These are phyloP conservation scores for Phaeosphaeria sp. DNA, from an alignment of 2,329 filamentous ascomycete species.

Conservation along the genomic window DNA sequence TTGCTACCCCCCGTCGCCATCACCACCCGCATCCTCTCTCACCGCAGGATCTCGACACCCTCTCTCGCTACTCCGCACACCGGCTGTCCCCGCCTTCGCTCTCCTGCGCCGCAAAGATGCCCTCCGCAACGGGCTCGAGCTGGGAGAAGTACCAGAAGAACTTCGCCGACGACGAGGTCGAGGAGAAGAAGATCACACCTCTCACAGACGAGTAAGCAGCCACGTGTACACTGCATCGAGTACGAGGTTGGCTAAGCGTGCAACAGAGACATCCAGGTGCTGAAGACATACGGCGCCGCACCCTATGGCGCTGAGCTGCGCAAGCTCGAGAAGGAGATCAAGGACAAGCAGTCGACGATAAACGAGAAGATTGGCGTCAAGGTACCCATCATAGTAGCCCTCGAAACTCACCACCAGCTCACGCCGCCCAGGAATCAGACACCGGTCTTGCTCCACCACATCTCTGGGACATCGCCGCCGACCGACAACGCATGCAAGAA, in stretches of 20 bases:
- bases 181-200: conserved; percentile 99
- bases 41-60: conserved; percentile 23
- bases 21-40: conserved; percentile 28
- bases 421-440: conserved; percentile 81
- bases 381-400: conserved; percentile 10
- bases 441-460: conserved; percentile 97
- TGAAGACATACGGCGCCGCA: conserved; percentile 98
- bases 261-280: conserved; percentile 92
- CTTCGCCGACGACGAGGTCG: conserved; percentile 93
- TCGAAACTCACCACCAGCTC: background rate
- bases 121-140: conserved; percentile 88
- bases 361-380: conserved; percentile 89
- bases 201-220: conserved; percentile 86
- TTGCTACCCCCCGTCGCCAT: conserved; percentile 27
- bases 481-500: conserved; percentile 97
- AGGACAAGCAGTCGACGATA: conserved; percentile 96
- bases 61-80: conserved; percentile 1
- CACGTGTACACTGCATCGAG: background rate
- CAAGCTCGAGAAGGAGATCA: conserved; percentile 99
- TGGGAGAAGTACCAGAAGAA: conserved; percentile 99
- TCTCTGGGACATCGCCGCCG: conserved; percentile 97
- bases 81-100: conserved; percentile 8
- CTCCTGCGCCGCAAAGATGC: conserved; percentile 64
- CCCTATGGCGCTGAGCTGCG: conserved; percentile 93
- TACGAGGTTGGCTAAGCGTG: conserved; percentile 38